Evolutionary conservation across 768 basidiomycete genomes (phyloP), one percentile per base, ranked within the genome.

Genomic region (Xerocomellus dryophilus): DNA sequence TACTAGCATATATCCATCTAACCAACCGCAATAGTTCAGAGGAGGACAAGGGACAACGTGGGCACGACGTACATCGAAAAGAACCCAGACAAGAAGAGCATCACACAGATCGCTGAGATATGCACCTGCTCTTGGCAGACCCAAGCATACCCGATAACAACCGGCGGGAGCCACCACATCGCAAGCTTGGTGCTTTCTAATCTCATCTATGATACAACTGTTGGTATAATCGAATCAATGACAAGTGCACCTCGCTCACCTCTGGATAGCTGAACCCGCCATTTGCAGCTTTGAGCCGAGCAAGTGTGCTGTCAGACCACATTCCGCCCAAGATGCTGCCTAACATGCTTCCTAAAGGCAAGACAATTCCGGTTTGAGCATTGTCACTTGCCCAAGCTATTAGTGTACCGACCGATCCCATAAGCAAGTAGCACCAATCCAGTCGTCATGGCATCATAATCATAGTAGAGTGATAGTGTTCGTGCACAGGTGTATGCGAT

Each of bases 401-500:
- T 5, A 21, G 5, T 39, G 7, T 44, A 63, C 78, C 25, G 36
- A 83, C 88, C 88, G 3, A 81, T 61, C 34, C 93, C 93, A 64
- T 81, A 92, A 0, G 88, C 68, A 12, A 97, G 79, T 2, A 93
- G 76, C 5, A 93, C 83, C 18, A 94, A 70, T 8, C 94, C 94
- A 41, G 87, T 86, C 43, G 81, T 76, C 27, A 97, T 72, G 1
- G 93, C 77, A 50, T 82, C 74, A 66, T 86, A 94, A 32, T 77
- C 61, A 61, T 95, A 96, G 11, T 77, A 66, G 9, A 76, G 71
- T 0, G 77, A 78, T 2, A 96, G 76, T 0, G 88, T 91, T 56
- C 89, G 78, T 11, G 91, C 80, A 17, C 84, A 83, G 0, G 90
- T 90, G 61, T 91, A 95, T 3, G 81, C 65, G 36, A 94, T 77